These are phyloP conservation scores for Curvularia hawaiiensis DNA, from an alignment of 2,329 filamentous ascomycete genomes.

Conservation along the genomic window DNA sequence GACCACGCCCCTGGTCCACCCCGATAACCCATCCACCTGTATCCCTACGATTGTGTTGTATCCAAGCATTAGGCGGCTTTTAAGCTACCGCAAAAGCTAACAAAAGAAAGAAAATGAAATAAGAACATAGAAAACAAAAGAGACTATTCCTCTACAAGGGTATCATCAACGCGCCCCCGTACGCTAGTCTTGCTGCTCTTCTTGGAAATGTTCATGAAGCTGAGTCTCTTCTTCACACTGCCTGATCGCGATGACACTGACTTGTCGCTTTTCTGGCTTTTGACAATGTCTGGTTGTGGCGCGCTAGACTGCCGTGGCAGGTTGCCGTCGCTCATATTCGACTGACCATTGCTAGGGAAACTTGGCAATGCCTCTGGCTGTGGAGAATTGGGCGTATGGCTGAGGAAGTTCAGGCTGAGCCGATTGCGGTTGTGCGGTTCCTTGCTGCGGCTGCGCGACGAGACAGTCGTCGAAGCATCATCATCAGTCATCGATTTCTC, in stretches of 20 bases:
- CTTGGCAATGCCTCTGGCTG: conserved; percentile 37
- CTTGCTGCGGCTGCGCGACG: conserved; percentile 42
- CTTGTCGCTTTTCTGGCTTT: conserved; percentile 50
- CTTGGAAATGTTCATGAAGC: conserved; percentile 75
- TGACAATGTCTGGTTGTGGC: conserved; percentile 37
- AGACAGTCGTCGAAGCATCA: conserved; percentile 28
- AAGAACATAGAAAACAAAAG: conserved; percentile 5
- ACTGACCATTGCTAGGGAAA: conserved; percentile 22
- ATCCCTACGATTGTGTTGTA: conserved; percentile 9
- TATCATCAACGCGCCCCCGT: conserved; percentile 33
- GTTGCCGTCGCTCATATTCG: conserved; percentile 28
- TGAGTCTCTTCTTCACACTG: conserved; percentile 77
- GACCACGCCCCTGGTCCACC: conserved; percentile 2
- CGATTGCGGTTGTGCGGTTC: conserved; percentile 34
- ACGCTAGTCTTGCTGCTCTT: conserved; percentile 65
- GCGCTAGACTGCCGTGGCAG: conserved; percentile 21
- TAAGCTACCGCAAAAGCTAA: conserved; percentile 12
- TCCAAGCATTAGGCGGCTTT: conserved; percentile 19
- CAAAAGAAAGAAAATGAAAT: conserved; percentile 1
- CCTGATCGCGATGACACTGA: conserved; percentile 52
- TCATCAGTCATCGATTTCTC: conserved; percentile 30
- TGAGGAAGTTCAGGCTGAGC: conserved; percentile 38
- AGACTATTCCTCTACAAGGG: conserved; percentile 41
- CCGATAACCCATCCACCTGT: conserved; percentile 2
- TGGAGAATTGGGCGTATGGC: conserved; percentile 31